phyloP scores from a whole-genome alignment of 75 land plant species.

The Cupressus sempervirens region DNA sequence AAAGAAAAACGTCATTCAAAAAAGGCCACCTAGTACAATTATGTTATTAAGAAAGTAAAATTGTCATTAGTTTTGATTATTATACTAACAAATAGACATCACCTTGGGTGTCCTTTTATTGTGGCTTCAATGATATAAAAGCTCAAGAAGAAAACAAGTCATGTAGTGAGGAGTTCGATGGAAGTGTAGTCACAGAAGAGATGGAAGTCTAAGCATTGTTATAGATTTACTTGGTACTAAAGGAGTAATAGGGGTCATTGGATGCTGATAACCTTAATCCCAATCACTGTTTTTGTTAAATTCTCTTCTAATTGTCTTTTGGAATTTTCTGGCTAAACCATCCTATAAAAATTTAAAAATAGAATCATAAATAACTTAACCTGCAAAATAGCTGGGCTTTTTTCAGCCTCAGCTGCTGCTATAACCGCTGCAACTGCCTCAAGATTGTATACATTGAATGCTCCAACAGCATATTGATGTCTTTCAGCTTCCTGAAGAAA shows the following conservation, averaged over 20 bases:
- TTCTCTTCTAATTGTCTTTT: neutral
- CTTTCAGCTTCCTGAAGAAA: slow-evolving; percentile 67
- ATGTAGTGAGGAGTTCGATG: neutral
- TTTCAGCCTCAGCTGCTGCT: slow-evolving; percentile 88
- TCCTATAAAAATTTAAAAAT: neutral
- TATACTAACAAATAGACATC: neutral
- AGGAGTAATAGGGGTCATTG: neutral
- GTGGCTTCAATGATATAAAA: neutral
- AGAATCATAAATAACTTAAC: slow-evolving; percentile 8
- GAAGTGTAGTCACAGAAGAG: neutral
- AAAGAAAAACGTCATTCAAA: neutral
- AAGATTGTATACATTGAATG: slow-evolving; percentile 96
- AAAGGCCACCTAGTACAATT: neutral
- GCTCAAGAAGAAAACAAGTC: no score
- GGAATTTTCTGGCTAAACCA: neutral
- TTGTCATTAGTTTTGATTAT: neutral
- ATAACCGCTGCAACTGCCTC: slow-evolving; percentile 91
- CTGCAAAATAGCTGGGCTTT: slow-evolving; percentile 97
- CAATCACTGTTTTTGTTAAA: neutral
- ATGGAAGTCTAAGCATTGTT: neutral
- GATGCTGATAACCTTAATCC: neutral
- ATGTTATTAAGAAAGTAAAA: neutral
- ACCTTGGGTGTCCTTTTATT: neutral
- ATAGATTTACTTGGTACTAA: neutral
- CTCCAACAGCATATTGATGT: slow-evolving; percentile 91